Conservation (phyloP, 2,329 filamentous ascomycete genomes). For the Paracamarosporium sp. region DNA sequence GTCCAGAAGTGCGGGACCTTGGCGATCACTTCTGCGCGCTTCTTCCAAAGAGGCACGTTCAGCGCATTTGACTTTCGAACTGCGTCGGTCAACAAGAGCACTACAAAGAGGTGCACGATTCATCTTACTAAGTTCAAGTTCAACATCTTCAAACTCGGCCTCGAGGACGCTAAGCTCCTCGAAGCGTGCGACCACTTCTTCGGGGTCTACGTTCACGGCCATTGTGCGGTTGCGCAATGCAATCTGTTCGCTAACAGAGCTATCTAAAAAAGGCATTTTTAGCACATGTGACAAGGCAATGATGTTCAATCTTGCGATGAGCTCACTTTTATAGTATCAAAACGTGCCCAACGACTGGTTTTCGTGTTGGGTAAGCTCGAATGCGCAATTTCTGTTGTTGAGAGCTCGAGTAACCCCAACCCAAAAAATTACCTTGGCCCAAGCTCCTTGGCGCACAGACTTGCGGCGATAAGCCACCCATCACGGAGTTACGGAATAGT, state of each 20-base stretch:
- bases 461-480: not conserved
- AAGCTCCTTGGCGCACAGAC: slow-evolving; percentile 2
- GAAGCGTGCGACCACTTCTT: slow-evolving; percentile 55
- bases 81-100: slow-evolving; percentile 44
- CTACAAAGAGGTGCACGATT: not conserved
- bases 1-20: slow-evolving; percentile 91
- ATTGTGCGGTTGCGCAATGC: slow-evolving; percentile 23
- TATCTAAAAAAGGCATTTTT: slow-evolving; percentile 27
- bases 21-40: slow-evolving; percentile 73
- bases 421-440: slow-evolving; percentile 1
- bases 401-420: not conserved
- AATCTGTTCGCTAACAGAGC: slow-evolving; percentile 3
- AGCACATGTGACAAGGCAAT: slow-evolving; percentile 2
- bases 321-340: not conserved
- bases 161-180: slow-evolving; percentile 82
- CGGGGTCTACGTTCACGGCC: slow-evolving; percentile 26
- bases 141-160: slow-evolving; percentile 81
- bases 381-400: not conserved
- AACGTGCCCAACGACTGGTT: not conserved
- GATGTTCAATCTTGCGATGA: not conserved
- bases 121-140: slow-evolving; percentile 76
- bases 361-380: not conserved
- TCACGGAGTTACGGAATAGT: not conserved
- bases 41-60: slow-evolving; percentile 74
- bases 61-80: slow-evolving; percentile 76